phyloP scores from a whole-genome alignment of 169 alveolate species.

The Plasmodium fragile region DNA sequence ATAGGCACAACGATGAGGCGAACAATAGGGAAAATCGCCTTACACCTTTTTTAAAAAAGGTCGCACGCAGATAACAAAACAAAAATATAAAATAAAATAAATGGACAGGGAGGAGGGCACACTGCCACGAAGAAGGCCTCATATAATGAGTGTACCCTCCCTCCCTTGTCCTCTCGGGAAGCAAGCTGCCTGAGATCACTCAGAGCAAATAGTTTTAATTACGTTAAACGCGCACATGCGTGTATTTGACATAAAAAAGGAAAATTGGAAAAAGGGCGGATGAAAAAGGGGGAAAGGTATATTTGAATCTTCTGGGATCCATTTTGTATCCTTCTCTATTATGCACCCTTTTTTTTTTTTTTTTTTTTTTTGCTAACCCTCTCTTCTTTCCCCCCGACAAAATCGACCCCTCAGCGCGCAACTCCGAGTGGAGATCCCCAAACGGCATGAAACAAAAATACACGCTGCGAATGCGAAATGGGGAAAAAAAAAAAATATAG shows the following conservation, averaged over 20 bases:
- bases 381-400: background rate
- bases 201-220: background rate
- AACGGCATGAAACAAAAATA: background rate
- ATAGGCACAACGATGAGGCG: background rate
- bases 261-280: background rate
- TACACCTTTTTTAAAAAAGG: background rate
- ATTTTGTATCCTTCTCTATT: background rate
- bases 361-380: background rate
- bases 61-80: background rate
- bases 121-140: background rate
- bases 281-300: background rate
- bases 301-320: background rate
- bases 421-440: background rate
- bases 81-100: background rate
- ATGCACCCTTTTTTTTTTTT: background rate
- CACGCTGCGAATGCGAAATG: background rate
- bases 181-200: background rate
- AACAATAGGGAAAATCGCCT: background rate
- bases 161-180: background rate
- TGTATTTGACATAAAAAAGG: background rate
- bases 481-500: no score
- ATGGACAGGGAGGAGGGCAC: background rate
- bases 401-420: background rate
- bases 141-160: background rate
- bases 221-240: conserved; percentile 1